phyloP scores from a whole-genome alignment of 495 filamentous ascomycete genomes.

The Penicillium flavigenum region DNA sequence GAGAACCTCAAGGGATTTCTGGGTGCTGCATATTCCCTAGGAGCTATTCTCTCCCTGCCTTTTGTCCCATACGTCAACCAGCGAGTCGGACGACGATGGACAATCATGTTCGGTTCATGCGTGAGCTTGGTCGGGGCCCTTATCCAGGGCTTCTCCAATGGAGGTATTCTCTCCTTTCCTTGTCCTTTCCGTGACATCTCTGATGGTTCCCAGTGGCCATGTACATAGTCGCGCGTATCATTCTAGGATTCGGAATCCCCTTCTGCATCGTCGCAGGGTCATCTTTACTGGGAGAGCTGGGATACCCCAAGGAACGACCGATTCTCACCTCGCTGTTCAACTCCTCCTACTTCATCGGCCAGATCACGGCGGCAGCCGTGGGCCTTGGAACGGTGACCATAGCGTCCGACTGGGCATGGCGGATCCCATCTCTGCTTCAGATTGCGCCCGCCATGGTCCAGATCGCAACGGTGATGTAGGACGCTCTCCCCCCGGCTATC shows the following conservation, averaged over 20 bases:
- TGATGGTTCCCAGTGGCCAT: slow-evolving; percentile 49
- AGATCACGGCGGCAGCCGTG: slow-evolving; percentile 58
- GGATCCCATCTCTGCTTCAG: slow-evolving; percentile 61
- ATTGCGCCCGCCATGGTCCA: slow-evolving; percentile 39
- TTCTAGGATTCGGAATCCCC: slow-evolving; percentile 65
- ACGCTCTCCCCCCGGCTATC: neutral
- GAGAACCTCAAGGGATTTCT: slow-evolving; percentile 31
- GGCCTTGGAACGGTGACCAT: slow-evolving; percentile 59
- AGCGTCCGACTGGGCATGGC: slow-evolving; percentile 60
- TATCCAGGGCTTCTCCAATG: slow-evolving; percentile 49
- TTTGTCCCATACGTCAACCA: slow-evolving; percentile 60
- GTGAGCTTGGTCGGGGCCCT: slow-evolving; percentile 59
- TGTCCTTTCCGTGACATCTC: neutral
- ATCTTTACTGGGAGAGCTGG: slow-evolving; percentile 63
- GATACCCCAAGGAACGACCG: slow-evolving; percentile 64
- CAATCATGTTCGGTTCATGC: slow-evolving; percentile 58
- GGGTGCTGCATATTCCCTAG: slow-evolving; percentile 33
- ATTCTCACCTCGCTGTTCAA: slow-evolving; percentile 69
- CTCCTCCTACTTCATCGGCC: slow-evolving; percentile 61
- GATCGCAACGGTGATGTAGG: slow-evolving; percentile 42
- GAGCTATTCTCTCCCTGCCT: slow-evolving; percentile 57
- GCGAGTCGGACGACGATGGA: slow-evolving; percentile 53
- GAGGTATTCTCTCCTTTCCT: slow-evolving; percentile 15
- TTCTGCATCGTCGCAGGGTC: slow-evolving; percentile 66
- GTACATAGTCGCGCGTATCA: slow-evolving; percentile 64